phyloP scores from a whole-genome alignment of 1,139 yeast species.

The Kurtzmaniella quercitrusa region DNA sequence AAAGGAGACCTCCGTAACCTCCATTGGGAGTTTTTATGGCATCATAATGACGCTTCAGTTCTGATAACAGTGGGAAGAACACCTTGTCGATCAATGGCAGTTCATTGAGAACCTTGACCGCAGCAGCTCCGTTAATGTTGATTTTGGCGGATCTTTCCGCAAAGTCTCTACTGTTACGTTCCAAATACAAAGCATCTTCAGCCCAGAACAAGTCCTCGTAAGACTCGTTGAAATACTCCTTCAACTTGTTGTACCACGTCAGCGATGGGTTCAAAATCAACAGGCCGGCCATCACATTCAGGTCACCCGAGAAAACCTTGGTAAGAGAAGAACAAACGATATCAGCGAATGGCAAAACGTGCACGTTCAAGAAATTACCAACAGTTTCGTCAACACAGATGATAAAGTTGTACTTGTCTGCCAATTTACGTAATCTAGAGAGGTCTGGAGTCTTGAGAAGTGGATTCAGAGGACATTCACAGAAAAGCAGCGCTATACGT shows the following conservation, averaged over 20 bases:
- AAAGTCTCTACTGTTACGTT: conserved; percentile 90
- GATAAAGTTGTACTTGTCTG: conserved; percentile 67
- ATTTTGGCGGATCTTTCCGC: conserved; percentile 61
- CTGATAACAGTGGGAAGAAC: conserved; percentile 63
- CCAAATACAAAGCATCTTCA: conserved; percentile 89
- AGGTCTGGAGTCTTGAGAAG: conserved; percentile 80
- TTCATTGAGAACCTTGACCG: conserved; percentile 45
- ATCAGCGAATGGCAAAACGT: conserved; percentile 79
- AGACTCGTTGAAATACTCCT: conserved; percentile 45
- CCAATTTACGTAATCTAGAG: conserved; percentile 54
- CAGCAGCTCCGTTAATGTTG: conserved; percentile 60
- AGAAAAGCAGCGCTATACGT: conserved; percentile 65
- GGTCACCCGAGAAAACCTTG: conserved; percentile 89
- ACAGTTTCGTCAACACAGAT: conserved; percentile 91
- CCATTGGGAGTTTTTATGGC: conserved; percentile 62
- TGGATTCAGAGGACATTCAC: conserved; percentile 95
- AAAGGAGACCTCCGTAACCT: conserved; percentile 91
- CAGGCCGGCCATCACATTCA: conserved; percentile 94
- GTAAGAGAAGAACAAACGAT: conserved; percentile 84
- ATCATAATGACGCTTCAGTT: conserved; percentile 64
- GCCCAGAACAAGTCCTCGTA: conserved; percentile 85
- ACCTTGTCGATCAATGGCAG: conserved; percentile 55
- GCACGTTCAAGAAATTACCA: conserved; percentile 83
- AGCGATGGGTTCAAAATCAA: conserved; percentile 72
- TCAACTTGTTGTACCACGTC: conserved; percentile 47